phyloP scores from a whole-genome alignment of 371 early-diverging fungal genomes.

The Mucor saturninus region DNA sequence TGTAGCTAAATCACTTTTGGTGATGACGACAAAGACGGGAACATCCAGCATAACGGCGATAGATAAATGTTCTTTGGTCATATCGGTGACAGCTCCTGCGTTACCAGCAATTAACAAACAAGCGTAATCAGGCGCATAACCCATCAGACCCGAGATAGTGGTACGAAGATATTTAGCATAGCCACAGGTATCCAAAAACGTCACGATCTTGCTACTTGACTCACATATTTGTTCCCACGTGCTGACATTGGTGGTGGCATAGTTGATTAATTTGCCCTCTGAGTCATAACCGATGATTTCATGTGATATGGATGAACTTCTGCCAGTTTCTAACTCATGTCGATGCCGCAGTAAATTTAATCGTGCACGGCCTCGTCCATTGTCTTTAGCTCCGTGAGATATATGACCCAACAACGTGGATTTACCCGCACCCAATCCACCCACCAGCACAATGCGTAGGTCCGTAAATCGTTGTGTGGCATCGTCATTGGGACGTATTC shows the following conservation, averaged over 20 bases:
- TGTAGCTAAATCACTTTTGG: constrained; percentile 90
- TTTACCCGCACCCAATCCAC: constrained; percentile 84
- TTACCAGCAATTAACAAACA: constrained; percentile 89
- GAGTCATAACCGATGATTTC: constrained; percentile 86
- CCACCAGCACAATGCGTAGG: constrained; percentile 82
- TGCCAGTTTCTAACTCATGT: constrained; percentile 90
- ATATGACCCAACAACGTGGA: constrained; percentile 86
- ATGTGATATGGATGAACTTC: constrained; percentile 87
- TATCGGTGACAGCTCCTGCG: constrained; percentile 70
- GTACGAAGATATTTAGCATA: constrained; percentile 91
- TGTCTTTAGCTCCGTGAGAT: constrained; percentile 82
- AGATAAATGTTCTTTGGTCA: constrained; percentile 91
- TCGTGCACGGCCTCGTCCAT: constrained; percentile 88
- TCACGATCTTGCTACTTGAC: constrained; percentile 78
- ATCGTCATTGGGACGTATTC: constrained; percentile 58
- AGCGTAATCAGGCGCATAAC: constrained; percentile 88
- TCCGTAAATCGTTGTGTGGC: constrained; percentile 61
- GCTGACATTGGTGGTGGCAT: constrained; percentile 63
- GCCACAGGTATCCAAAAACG: constrained; percentile 92
- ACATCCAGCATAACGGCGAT: constrained; percentile 81
- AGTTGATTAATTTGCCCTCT: constrained; percentile 62
- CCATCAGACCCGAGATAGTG: constrained; percentile 89
- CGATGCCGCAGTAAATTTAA: constrained; percentile 85
- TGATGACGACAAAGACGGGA: constrained; percentile 88
- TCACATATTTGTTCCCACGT: constrained; percentile 87